Percentiles rank a stretch among this genome's conserved stretches.
These are phyloP conservation scores for Geosiphon pyriformis DNA, from an alignment of 192 early-diverging fungal genomes.

Conservation along the genomic window DNA sequence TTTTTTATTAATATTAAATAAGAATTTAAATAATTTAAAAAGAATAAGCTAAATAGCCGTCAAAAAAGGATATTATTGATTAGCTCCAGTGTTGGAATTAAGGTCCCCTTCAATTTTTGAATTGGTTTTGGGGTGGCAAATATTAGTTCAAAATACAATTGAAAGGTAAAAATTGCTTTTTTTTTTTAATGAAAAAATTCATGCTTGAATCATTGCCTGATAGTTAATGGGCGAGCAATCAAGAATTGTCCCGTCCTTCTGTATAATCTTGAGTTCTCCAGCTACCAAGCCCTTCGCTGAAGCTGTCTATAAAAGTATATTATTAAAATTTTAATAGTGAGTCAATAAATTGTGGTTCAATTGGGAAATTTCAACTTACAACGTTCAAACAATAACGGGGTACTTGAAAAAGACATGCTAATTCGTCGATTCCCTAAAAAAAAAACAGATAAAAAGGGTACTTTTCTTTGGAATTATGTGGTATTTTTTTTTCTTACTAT, in stretches of 20 bases:
- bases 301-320: slow-evolving; percentile 8
- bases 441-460: background rate
- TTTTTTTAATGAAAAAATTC: too few relatives aligned
- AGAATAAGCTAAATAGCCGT: background rate
- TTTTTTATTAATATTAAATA: background rate
- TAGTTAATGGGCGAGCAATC: slow-evolving; percentile 4
- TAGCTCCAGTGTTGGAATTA: slow-evolving; percentile 12
- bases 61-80: slow-evolving; percentile 20
- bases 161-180: background rate
- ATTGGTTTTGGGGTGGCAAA: background rate
- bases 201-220: background rate
- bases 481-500: background rate
- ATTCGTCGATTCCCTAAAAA: slow-evolving; percentile 17
- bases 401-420: slow-evolving; percentile 16
- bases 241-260: slow-evolving; percentile 10
- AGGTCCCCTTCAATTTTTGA: slow-evolving; percentile 6
- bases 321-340: background rate
- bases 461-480: background rate
- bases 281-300: slow-evolving; percentile 25
- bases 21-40: background rate
- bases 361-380: background rate
- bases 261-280: slow-evolving; percentile 10
- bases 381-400: slow-evolving; percentile 25
- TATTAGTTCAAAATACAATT: background rate
- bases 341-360: background rate